Evolutionary conservation across 2,329 filamentous ascomycete genomes (phyloP).

Genomic region (Bipolaris zeicola): DNA sequence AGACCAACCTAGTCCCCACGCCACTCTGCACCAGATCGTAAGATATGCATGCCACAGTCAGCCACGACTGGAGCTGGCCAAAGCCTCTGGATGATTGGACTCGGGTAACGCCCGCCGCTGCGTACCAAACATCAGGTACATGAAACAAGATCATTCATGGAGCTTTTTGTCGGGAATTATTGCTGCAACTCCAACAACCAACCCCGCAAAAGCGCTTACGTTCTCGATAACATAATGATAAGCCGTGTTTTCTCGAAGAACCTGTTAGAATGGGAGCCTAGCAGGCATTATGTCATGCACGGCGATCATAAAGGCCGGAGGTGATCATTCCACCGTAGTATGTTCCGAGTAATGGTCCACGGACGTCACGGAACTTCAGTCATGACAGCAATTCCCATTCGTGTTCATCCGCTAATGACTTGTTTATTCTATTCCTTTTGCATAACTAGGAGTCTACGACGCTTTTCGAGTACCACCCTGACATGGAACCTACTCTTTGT

Average conservation of each 20-base stretch:
- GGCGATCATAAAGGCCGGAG: no score
- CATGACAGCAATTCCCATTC: no score
- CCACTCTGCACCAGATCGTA: neutral
- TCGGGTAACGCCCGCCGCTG: neutral
- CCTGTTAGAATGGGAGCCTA: no score
- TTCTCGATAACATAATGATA: no score
- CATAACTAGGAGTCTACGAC: no score
- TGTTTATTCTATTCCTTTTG: neutral
- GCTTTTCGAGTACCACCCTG: no score
- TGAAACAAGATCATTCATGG: neutral
- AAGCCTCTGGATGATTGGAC: neutral
- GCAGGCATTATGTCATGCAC: no score
- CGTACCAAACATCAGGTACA: neutral
- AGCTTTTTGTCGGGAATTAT: neutral
- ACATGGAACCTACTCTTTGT: constrained; percentile 34
- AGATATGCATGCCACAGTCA: constrained; percentile 1
- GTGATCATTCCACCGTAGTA: no score
- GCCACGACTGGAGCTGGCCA: neutral
- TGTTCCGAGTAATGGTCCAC: no score
- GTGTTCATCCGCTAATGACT: no score
- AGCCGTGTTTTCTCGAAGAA: no score
- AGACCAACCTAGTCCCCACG: neutral
- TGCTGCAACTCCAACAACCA: neutral
- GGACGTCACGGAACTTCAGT: no score
- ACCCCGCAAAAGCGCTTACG: neutral